Conservation (phyloP, 495 filamentous ascomycete species). For the Penicillium coffeae region DNA sequence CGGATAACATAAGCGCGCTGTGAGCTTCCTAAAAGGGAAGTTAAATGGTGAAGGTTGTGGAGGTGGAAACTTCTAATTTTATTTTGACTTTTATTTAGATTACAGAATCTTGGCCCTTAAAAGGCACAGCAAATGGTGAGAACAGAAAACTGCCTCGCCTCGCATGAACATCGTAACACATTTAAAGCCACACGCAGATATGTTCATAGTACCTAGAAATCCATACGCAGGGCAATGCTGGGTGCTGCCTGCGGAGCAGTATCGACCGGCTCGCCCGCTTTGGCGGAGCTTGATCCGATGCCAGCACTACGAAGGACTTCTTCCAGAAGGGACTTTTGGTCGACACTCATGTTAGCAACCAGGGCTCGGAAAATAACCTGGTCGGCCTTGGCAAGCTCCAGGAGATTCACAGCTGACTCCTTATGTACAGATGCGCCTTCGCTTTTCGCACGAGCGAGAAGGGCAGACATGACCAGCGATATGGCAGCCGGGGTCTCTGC, state of each 20-base stretch:
- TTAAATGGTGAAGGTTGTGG: neutral
- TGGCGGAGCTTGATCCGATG: slow-evolving; percentile 27
- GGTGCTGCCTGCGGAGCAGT: slow-evolving; percentile 57
- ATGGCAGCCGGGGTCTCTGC: slow-evolving; percentile 57
- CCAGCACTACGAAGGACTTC: slow-evolving; percentile 67
- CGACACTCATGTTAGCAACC: slow-evolving; percentile 65
- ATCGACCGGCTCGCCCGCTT: slow-evolving; percentile 23
- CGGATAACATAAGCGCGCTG: slow-evolving; percentile 16
- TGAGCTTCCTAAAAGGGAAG: slow-evolving; percentile 5
- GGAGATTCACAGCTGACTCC: slow-evolving; percentile 70
- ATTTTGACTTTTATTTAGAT: neutral
- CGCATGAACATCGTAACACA: slow-evolving; percentile 9
- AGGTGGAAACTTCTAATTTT: neutral
- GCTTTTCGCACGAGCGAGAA: slow-evolving; percentile 66
- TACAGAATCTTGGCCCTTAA: neutral
- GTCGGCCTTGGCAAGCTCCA: slow-evolving; percentile 77
- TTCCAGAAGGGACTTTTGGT: slow-evolving; percentile 75
- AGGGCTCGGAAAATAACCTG: slow-evolving; percentile 69
- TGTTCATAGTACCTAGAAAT: slow-evolving; percentile 54
- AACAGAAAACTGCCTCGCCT: neutral
- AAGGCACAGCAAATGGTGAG: neutral
- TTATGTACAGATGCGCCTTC: slow-evolving; percentile 47
- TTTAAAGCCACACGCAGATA: slow-evolving; percentile 1
- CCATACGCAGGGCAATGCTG: slow-evolving; percentile 90
- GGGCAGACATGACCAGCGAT: slow-evolving; percentile 69